Conservation (phyloP, 2,329 filamentous ascomycete species). For the Fonsecaea erecta region DNA sequence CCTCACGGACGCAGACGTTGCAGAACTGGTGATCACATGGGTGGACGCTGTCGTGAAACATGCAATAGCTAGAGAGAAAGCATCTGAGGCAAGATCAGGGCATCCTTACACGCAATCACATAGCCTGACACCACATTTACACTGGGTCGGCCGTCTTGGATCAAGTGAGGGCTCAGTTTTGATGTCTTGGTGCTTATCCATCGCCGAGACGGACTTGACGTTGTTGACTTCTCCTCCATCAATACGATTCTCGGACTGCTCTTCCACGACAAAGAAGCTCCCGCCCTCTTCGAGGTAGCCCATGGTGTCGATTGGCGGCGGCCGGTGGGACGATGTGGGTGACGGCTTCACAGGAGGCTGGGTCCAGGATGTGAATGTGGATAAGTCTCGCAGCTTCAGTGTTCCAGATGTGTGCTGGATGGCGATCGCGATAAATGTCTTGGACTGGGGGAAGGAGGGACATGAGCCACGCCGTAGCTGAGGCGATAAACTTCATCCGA, state of each 20-base stretch:
- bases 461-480: neutral
- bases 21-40: slow-evolving; percentile 3
- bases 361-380: neutral
- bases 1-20: slow-evolving; percentile 4
- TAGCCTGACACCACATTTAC: neutral
- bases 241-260: neutral
- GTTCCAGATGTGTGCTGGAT: neutral
- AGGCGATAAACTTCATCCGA: neutral
- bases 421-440: neutral
- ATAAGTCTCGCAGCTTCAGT: neutral
- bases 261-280: neutral
- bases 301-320: neutral
- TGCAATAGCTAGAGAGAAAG: neutral
- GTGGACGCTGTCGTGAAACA: neutral
- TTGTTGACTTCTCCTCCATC: neutral
- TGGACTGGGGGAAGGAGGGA: neutral
- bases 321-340: neutral
- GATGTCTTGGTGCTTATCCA: neutral
- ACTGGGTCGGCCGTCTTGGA: neutral
- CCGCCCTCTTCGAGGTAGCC: neutral
- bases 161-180: neutral
- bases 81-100: neutral
- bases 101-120: slow-evolving; percentile 1
- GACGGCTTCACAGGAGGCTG: neutral
- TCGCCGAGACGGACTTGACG: neutral